Conservation (phyloP, 73 alveolate genomes). For the Stentor coeruleus region DNA sequence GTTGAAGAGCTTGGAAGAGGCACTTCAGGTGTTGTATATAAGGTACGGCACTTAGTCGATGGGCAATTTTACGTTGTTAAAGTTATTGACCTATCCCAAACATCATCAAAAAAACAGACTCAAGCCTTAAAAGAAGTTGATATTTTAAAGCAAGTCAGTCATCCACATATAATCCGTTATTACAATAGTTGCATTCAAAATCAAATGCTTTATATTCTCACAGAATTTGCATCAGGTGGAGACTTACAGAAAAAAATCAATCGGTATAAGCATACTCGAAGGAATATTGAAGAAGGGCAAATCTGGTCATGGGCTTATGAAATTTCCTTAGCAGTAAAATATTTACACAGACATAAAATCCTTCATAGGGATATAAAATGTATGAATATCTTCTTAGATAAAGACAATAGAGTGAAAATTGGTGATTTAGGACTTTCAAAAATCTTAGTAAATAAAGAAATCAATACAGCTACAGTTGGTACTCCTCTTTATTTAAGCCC, state of each 20-base stretch:
- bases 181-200: neutral
- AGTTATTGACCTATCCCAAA: constrained; percentile 69
- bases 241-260: neutral
- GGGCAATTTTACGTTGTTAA: constrained; percentile 55
- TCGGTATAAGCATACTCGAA: neutral
- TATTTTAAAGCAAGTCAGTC: neutral
- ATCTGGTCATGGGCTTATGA: neutral
- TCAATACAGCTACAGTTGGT: neutral
- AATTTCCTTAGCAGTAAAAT: neutral
- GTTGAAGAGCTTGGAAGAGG: constrained; percentile 44
- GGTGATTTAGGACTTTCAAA: neutral
- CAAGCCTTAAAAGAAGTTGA: constrained; percentile 52
- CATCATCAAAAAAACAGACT: constrained; percentile 69
- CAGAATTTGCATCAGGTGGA: neutral
- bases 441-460: neutral
- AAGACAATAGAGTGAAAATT: neutral
- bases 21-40: constrained; percentile 33
- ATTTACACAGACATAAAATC: neutral
- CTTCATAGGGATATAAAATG: neutral
- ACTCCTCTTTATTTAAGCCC: neutral
- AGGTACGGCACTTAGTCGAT: neutral
- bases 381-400: neutral
- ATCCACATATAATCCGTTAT: neutral
- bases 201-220: neutral
- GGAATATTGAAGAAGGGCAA: neutral